Evolutionary conservation across 257 asterid genomes (phyloP), one percentile per base, ranked within the genome.

Genomic region (Fraxinus cuspidata): DNA sequence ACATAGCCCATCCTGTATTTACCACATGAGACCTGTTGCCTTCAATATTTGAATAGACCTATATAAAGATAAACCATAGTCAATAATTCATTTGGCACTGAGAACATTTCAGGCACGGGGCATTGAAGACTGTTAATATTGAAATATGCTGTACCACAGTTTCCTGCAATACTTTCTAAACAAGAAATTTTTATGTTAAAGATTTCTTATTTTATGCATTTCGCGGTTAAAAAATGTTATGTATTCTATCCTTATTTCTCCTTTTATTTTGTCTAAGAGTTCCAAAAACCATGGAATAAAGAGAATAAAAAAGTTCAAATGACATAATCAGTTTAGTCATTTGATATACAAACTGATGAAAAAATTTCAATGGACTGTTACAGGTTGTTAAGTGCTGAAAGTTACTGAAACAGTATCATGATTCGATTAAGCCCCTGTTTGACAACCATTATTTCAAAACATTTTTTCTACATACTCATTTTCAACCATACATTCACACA

Each of bases 1-100:
- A 83, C 91, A 92, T 71, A 77, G 97, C 96, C 99, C 99, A 96
- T 74, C 89, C 89, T 19, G 99, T 93, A 83, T 93, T 92, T 71
- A 92, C 99, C 74, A 93, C 88, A 82, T 96, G 97, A 76, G 96
- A 84, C 88, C 86, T 89, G 84, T 86, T 86, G 78, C 96, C 97
- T 84, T 94, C 96, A 63, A 93, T 83, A 87, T 92, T 89, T 66
- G 98, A 74, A 71, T 96, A 96, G 38, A 93, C 98, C 99, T 96
- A 81, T 35, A 83, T 35, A 83, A 53, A 70, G 64, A 75, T 32
- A 56, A 81, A 74, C 29, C 72, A 78, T 37, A 35, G 25, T n/a
- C 47, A 42, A 19, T 19, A 21, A 64, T 42, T 42, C 9, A 63
- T 63, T 23, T 63, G 29, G 69, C 69, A 63, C 29, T 7, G 12